Conservation (phyloP, 2,329 filamentous ascomycete genomes). For the Incumbomyces lentus region DNA sequence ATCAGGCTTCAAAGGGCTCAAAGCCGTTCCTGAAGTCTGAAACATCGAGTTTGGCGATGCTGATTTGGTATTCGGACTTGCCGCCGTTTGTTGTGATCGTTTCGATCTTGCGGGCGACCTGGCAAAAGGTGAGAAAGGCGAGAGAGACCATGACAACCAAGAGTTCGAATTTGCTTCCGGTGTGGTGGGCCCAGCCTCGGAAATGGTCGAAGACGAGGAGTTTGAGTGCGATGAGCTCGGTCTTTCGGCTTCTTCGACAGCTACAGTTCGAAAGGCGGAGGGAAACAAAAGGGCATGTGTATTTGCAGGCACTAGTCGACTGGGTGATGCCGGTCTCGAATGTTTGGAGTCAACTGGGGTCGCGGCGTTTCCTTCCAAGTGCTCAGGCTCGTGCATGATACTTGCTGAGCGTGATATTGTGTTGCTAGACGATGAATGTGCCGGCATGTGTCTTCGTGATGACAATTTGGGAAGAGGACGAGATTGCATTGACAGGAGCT, state of each 20-base stretch:
- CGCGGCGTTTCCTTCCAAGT: not conserved
- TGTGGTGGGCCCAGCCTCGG: not conserved
- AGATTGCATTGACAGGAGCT: constrained; percentile 1
- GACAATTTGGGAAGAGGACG: not conserved
- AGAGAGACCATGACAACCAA: not conserved
- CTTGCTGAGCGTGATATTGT: not conserved
- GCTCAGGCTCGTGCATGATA: constrained; percentile 1
- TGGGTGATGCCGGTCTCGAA: not conserved
- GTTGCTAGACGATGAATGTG: not conserved
- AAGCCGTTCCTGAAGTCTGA: not conserved
- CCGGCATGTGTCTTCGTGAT: not conserved
- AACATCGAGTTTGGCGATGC: not conserved
- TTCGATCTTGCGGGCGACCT: too few relatives aligned
- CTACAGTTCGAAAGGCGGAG: not conserved
- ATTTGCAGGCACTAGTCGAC: constrained; percentile 1
- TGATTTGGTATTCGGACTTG: not conserved
- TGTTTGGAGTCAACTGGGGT: not conserved
- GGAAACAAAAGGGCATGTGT: not conserved
- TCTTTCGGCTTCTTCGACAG: not conserved
- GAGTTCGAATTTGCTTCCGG: not conserved
- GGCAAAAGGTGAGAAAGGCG: not conserved
- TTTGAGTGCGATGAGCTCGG: not conserved
- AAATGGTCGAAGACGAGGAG: not conserved
- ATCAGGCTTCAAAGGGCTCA: constrained; percentile 1
- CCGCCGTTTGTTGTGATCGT: not conserved